A percentile compares a stretch with the other conserved stretches of the same genome.
These are phyloP conservation scores for Coffea eugenioides DNA, from an alignment of 257 asterid species.

Conservation along the genomic window DNA sequence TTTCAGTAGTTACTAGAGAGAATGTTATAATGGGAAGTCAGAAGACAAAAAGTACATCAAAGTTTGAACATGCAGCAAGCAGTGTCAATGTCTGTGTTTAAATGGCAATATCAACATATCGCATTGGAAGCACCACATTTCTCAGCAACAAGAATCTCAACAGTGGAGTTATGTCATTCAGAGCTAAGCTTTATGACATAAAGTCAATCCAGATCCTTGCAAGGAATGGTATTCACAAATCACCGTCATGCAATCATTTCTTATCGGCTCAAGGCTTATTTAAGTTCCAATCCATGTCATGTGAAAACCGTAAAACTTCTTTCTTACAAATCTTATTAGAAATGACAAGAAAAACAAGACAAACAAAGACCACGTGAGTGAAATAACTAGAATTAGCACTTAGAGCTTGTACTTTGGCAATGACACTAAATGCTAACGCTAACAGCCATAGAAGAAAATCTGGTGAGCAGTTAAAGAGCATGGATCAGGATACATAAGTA, in stretches of 20 bases:
- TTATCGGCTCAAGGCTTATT: background rate
- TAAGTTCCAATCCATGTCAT: background rate
- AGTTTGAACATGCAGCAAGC: background rate
- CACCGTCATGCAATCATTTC: background rate
- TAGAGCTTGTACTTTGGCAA: background rate
- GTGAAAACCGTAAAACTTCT: background rate
- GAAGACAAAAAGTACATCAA: background rate
- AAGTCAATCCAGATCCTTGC: background rate
- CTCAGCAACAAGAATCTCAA: background rate
- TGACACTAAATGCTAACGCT: background rate
- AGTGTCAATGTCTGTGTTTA: background rate
- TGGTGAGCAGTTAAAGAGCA: background rate
- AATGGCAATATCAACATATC: background rate
- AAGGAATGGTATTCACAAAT: background rate
- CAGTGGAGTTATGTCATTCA: background rate
- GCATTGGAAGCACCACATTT: background rate
- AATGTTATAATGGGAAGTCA: no score
- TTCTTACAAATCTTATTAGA: no score
- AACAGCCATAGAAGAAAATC: background rate
- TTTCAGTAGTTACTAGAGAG: background rate
- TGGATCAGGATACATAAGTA: background rate
- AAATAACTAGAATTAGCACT: background rate
- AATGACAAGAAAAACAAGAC: background rate
- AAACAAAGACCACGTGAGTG: background rate
- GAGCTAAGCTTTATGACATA: background rate